Conservation (phyloP, 768 basidiomycete genomes). For the Coprinopsis sp. region DNA sequence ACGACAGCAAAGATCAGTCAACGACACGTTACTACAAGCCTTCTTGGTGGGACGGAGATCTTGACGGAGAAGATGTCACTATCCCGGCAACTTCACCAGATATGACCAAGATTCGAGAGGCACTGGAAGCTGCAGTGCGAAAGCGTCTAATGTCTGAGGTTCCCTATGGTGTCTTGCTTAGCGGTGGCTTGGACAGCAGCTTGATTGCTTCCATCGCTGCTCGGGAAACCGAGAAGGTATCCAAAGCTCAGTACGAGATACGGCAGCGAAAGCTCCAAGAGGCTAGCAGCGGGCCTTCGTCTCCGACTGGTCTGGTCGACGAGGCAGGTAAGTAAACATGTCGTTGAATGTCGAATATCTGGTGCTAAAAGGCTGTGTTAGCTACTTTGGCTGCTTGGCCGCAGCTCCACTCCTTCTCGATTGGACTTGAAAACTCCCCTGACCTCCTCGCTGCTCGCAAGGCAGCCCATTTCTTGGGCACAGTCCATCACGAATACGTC, state of each 20-base stretch:
- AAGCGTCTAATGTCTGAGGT: constrained; percentile 98
- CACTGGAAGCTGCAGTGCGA: constrained; percentile 85
- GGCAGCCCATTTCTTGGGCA: constrained; percentile 89
- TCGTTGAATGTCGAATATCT: background rate
- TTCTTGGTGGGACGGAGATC: constrained; percentile 85
- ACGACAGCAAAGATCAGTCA: constrained; percentile 76
- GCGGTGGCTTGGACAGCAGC: constrained; percentile 93
- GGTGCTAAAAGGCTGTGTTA: constrained; percentile 21
- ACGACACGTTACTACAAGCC: constrained; percentile 86
- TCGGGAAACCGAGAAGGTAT: constrained; percentile 90
- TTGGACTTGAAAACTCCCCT: constrained; percentile 92
- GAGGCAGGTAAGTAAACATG: constrained; percentile 47
- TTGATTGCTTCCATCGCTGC: constrained; percentile 94
- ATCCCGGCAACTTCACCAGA: constrained; percentile 62
- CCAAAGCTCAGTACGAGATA: constrained; percentile 70
- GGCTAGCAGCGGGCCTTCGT: constrained; percentile 49
- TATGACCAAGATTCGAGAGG: constrained; percentile 66
- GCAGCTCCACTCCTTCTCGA: constrained; percentile 94
- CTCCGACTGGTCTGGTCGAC: constrained; percentile 42
- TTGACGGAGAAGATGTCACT: constrained; percentile 47
- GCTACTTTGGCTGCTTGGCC: constrained; percentile 87
- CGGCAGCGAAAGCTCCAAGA: constrained; percentile 57
- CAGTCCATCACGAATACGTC: constrained; percentile 94
- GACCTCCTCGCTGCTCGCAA: constrained; percentile 92
- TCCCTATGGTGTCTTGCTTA: constrained; percentile 93